phyloP scores from a whole-genome alignment of 2,329 filamentous ascomycete species.

The Apiospora sp. region DNA sequence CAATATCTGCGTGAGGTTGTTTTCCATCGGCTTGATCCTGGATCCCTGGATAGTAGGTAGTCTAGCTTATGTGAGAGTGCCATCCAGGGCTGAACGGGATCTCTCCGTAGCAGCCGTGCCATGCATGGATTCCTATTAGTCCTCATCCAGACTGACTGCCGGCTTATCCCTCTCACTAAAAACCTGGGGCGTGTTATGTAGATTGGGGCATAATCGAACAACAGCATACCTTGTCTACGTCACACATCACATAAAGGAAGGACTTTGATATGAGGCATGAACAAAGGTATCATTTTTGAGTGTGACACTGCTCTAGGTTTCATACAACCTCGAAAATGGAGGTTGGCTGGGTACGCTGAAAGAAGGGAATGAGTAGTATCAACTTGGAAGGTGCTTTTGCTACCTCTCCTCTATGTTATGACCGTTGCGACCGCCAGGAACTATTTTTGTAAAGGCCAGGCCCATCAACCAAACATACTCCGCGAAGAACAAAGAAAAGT shows the following conservation, averaged over 20 bases:
- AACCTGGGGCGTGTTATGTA: neutral
- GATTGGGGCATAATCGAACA: neutral
- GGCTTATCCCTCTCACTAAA: neutral
- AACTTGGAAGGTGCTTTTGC: neutral
- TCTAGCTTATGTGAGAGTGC: neutral
- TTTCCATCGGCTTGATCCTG: neutral
- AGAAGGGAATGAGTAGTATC: neutral
- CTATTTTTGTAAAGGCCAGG: neutral
- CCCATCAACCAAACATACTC: neutral
- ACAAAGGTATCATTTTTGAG: neutral
- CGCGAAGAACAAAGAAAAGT: neutral
- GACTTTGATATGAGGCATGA: neutral
- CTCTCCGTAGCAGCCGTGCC: conserved; percentile 11
- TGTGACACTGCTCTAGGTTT: conserved; percentile 2
- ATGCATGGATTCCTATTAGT: neutral
- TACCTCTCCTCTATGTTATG: conserved; percentile 7
- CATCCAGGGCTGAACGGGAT: conserved; percentile 11
- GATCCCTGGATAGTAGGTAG: neutral
- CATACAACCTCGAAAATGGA: neutral
- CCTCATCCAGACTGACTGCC: neutral
- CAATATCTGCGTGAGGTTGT: neutral
- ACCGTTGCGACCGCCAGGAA: neutral
- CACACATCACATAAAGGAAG: neutral
- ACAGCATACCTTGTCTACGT: neutral
- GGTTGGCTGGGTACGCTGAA: neutral